Evolutionary conservation across 495 filamentous ascomycete species (phyloP).

Genomic region (Evernia prunastri): DNA sequence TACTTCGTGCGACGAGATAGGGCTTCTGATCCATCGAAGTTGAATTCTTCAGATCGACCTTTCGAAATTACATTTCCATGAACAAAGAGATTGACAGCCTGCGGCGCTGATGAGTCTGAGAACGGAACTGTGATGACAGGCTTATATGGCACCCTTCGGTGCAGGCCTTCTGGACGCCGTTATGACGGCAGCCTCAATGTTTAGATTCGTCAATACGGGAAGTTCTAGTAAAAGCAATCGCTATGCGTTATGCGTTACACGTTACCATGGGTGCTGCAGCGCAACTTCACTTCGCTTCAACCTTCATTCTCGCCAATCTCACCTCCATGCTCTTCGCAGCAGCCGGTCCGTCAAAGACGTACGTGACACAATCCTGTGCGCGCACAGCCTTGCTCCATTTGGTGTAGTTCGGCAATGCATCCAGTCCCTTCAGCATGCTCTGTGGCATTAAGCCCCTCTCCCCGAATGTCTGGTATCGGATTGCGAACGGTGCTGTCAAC

Average conservation of each 20-base stretch:
- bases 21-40: too few species aligned
- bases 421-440: slow-evolving; percentile 15
- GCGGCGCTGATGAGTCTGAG: not conserved
- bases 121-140: not conserved
- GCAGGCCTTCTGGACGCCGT: not conserved
- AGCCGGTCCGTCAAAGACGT: slow-evolving; percentile 13
- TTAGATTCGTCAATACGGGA: not conserved
- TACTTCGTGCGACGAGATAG: too few species aligned
- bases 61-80: too few species aligned
- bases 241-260: not conserved
- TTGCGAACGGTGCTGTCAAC: slow-evolving; percentile 21
- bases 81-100: too few species aligned
- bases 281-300: not conserved
- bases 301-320: slow-evolving; percentile 19
- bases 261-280: not conserved
- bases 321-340: not conserved
- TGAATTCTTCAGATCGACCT: too few species aligned
- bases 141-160: not conserved
- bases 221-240: not conserved
- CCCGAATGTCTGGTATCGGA: slow-evolving; percentile 8
- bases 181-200: not conserved
- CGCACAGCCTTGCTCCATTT: slow-evolving; percentile 22
- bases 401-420: slow-evolving; percentile 20
- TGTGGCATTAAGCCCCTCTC: slow-evolving; percentile 17
- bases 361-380: slow-evolving; percentile 14